A percentile compares a stretch with the other conserved stretches of the same genome.
Evolutionary conservation across 768 basidiomycete genomes (phyloP).

Genomic region (Boletus rubroflammeus): DNA sequence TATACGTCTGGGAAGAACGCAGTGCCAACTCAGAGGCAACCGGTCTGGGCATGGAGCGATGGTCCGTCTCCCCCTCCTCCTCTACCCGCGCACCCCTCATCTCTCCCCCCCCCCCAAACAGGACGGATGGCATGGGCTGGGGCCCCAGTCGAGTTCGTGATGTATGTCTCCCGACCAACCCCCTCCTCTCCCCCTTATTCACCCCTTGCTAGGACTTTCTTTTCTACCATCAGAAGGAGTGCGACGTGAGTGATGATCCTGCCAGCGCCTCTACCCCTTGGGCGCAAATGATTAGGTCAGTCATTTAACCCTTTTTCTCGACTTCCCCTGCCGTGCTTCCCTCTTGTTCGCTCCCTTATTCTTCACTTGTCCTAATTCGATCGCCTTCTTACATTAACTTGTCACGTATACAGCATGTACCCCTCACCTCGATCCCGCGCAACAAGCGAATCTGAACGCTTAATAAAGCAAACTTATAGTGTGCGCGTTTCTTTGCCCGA

Average conservation of each 20-base stretch:
- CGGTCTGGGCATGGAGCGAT: conserved; percentile 84
- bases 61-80: conserved; percentile 38
- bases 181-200: neutral
- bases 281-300: conserved; percentile 71
- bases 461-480: conserved; percentile 55
- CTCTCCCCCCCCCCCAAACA: conserved; percentile 13
- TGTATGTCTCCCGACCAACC: conserved; percentile 13
- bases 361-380: conserved; percentile 33
- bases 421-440: conserved; percentile 40
- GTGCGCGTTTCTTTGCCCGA: conserved; percentile 46
- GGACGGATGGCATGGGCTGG: conserved; percentile 77
- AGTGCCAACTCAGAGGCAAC: conserved; percentile 78
- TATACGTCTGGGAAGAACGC: conserved; percentile 88
- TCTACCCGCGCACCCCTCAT: neutral
- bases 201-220: conserved; percentile 43
- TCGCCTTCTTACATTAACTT: conserved; percentile 17
- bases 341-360: conserved; percentile 17
- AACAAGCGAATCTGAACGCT: conserved; percentile 38
- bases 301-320: conserved; percentile 13
- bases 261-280: conserved; percentile 59
- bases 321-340: conserved; percentile 3
- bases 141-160: conserved; percentile 73
- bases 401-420: conserved; percentile 29
- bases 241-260: conserved; percentile 39
- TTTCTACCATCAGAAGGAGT: conserved; percentile 52